Evolutionary conservation across 176 grass and related monocot species (phyloP).

Genomic region (Triticum urartu): DNA sequence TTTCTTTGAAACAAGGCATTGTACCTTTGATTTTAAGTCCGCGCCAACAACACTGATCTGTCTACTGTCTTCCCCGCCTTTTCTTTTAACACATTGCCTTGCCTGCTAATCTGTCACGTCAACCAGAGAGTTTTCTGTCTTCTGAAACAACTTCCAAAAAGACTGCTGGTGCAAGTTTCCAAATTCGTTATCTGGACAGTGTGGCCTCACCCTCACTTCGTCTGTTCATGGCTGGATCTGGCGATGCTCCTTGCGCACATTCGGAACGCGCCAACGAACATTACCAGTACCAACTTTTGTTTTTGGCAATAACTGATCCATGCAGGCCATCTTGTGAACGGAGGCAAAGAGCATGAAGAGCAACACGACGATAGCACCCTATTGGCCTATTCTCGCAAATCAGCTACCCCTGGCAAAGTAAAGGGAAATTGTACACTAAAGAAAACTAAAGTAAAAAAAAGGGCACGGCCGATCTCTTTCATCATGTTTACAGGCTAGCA

Average conservation of each 20-base stretch:
- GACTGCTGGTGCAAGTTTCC: not conserved
- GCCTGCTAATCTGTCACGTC: not conserved
- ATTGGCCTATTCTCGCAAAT: not conserved
- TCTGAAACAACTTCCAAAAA: conserved; percentile 7
- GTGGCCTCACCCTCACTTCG: not conserved
- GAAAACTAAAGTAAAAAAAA: not conserved
- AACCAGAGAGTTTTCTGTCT: not conserved
- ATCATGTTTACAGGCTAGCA: not conserved
- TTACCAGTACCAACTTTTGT: not conserved
- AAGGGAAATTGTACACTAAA: not conserved
- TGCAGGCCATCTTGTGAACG: not conserved
- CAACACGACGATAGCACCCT: not conserved
- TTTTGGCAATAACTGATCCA: conserved; percentile 21
- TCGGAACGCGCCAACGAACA: conserved; percentile 8
- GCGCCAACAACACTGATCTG: too few relatives aligned
- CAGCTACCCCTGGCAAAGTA: not conserved
- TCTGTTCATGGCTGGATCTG: conserved; percentile 33
- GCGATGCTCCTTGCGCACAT: not conserved
- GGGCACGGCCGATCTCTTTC: not conserved
- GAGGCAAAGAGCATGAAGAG: conserved; percentile 11
- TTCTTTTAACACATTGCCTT: too few relatives aligned
- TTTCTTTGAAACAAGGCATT: too few relatives aligned
- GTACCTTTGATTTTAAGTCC: too few relatives aligned
- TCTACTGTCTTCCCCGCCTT: too few relatives aligned
- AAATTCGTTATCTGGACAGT: conserved; percentile 19